Evolutionary conservation across 371 early-diverging fungal genomes (phyloP), one percentile per base, ranked within the genome.

Genomic region (Nematocida parisii): DNA sequence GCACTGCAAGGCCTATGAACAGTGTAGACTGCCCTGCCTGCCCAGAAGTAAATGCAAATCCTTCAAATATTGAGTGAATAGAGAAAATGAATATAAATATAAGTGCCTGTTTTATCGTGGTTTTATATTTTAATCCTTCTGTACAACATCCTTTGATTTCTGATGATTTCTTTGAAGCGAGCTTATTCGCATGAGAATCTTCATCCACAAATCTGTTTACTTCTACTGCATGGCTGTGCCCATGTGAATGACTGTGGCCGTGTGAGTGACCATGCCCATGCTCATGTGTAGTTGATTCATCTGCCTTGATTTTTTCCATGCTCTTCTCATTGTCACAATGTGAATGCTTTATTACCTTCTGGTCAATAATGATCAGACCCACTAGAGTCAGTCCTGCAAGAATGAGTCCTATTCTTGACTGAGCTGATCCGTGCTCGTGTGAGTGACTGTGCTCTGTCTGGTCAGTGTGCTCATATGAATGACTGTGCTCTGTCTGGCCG

Each of bases 301-400:
- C 71, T 52, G 47, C n/a, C 3, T 52, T 54, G 2, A 44, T 44
- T 3, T 73, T 18, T 22, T 75, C 56, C 2, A 44, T 39, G 18
- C 3, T 15, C 58, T 82, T 75, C 50, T 61, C 57, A 18, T 54
- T 82, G 58, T 87, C 84, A 61, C 87, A 87, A 74, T 87, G 85
- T n/a, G 52, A 15, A 58, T 87, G 87, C 33, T 87, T 73, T 22
- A 87, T 56, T 44, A 87, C 62, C 56, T 73, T 70, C 39, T 73
- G 55, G 62, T 87, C 87, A 40, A 87, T 71, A 18, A 67, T 77
- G 13, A 87, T 54, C 1, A 87, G 84, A 40, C 72, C 56, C 3
- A 87, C 80, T 22, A 87, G 75, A 3, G 84, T 46, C 3, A 84
- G 27, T 33, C 87, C 87, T 40, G 84, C 82, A 18, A 74, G 42